Conservation (phyloP, 805 yeast genomes). For the Ogataea salicorniae region DNA sequence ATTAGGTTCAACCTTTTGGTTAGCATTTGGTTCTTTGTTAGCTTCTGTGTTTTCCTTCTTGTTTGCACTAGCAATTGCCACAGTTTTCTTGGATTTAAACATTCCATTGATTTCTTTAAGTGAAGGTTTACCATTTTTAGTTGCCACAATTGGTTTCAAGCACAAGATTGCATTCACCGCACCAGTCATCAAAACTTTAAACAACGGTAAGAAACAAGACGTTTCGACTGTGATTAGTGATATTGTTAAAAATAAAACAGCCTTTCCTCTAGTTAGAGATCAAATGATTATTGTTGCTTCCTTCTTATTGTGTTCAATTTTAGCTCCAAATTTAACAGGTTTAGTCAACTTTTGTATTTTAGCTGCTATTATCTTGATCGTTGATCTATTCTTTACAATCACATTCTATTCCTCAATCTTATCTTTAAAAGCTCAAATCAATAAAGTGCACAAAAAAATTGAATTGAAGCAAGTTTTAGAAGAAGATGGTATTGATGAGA, state of each 20-base stretch:
- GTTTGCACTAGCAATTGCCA: slow-evolving; percentile 65
- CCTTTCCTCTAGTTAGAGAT: slow-evolving; percentile 62
- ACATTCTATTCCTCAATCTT: slow-evolving; percentile 82
- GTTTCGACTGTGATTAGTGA: slow-evolving; percentile 30
- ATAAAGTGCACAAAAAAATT: slow-evolving; percentile 75
- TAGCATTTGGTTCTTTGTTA: slow-evolving; percentile 71
- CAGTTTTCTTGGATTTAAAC: slow-evolving; percentile 48
- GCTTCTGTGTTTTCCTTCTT: slow-evolving; percentile 81
- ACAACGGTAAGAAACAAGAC: slow-evolving; percentile 21
- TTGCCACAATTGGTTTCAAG: slow-evolving; percentile 87
- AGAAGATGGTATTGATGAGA: slow-evolving; percentile 83
- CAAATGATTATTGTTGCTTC: slow-evolving; percentile 68
- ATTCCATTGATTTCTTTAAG: slow-evolving; percentile 71
- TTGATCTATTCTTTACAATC: slow-evolving; percentile 66
- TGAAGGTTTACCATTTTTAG: slow-evolving; percentile 92
- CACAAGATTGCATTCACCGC: slow-evolving; percentile 71
- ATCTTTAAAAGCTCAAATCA: slow-evolving; percentile 84
- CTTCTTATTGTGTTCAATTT: slow-evolving; percentile 58
- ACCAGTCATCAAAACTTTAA: slow-evolving; percentile 43
- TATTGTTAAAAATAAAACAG: slow-evolving; percentile 31
- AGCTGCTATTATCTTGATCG: slow-evolving; percentile 60
- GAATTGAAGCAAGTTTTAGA: slow-evolving; percentile 74
- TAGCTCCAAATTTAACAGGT: slow-evolving; percentile 65
- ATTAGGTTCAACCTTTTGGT: slow-evolving; percentile 83
- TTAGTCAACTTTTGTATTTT: slow-evolving; percentile 77